Evolutionary conservation across 1,284 basidiomycete species (phyloP).

Genomic region (Tilletiopsis washingtonensis): DNA sequence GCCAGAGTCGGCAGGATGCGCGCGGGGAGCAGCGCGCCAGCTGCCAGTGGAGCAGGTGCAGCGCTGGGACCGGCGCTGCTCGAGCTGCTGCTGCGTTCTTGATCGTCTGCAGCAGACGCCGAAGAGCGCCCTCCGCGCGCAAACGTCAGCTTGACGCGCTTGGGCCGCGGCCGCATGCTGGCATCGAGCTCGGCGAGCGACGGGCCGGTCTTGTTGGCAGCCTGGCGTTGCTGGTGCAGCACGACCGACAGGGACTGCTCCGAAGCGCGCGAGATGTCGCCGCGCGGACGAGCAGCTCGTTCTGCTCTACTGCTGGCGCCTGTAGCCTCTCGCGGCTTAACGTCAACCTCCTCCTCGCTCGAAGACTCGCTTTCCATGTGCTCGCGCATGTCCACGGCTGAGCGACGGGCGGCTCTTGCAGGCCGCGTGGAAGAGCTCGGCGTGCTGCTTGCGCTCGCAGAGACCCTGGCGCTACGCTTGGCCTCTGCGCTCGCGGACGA

Average conservation of each 20-base stretch:
- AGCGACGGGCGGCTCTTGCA: no score
- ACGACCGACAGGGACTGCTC: not conserved
- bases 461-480: not conserved
- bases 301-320: no score
- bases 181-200: conserved; percentile 4
- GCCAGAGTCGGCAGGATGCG: no score
- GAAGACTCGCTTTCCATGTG: not conserved
- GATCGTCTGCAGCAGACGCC: no score
- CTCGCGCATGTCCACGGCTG: not conserved
- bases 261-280: not conserved
- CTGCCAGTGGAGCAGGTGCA: no score
- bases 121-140: not conserved
- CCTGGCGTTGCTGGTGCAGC: not conserved
- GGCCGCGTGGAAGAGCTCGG: no score
- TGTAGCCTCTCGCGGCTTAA: no score
- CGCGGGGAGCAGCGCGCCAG: no score
- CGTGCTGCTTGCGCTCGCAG: not conserved
- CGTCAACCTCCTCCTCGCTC: not conserved
- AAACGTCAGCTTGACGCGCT: conserved; percentile 4
- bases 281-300: not conserved
- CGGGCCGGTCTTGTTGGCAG: not conserved
- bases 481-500: not conserved
- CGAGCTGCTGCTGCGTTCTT: not conserved
- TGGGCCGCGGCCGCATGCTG: not conserved
- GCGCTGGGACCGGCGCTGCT: no score